Evolutionary conservation across 352 stramenopile species (phyloP).

Genomic region (Pythium dissotocum): DNA sequence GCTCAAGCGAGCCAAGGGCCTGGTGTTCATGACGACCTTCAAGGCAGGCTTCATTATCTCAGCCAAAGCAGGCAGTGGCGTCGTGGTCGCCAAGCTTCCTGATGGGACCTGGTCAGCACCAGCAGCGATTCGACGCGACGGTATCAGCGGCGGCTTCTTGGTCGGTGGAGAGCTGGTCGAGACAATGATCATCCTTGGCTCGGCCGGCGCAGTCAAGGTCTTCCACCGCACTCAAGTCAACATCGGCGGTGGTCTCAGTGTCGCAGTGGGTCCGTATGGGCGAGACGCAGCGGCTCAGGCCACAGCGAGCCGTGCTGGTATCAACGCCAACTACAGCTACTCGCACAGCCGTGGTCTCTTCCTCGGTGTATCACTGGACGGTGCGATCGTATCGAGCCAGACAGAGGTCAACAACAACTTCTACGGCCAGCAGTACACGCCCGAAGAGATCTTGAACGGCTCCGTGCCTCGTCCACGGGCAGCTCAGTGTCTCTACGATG

Average conservation of each 20-base stretch:
- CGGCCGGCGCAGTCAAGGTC: conserved; percentile 88
- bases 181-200: conserved; percentile 95
- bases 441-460: conserved; percentile 73
- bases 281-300: conserved; percentile 82
- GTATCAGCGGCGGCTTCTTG: conserved; percentile 86
- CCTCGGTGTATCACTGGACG: conserved; percentile 91
- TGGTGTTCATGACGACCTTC: conserved; percentile 85
- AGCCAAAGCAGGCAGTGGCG: conserved; percentile 76
- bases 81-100: conserved; percentile 90
- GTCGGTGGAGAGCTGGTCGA: conserved; percentile 92
- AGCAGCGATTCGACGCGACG: conserved; percentile 90
- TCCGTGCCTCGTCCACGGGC: conserved; percentile 56
- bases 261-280: conserved; percentile 90
- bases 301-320: conserved; percentile 56
- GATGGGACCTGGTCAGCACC: conserved; percentile 91
- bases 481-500: conserved; percentile 77
- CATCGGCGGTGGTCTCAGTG: conserved; percentile 90
- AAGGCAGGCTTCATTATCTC: conserved; percentile 83
- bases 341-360: conserved; percentile 92
- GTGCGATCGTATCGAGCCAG: conserved; percentile 88
- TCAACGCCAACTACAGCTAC: conserved; percentile 95
- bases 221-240: conserved; percentile 90
- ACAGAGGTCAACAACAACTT: conserved; percentile 94
- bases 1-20: conserved; percentile 76
- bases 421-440: conserved; percentile 88